Evolutionary conservation across 2,329 filamentous ascomycete genomes (phyloP).

Genomic region (Chrysoporthe puriensis): DNA sequence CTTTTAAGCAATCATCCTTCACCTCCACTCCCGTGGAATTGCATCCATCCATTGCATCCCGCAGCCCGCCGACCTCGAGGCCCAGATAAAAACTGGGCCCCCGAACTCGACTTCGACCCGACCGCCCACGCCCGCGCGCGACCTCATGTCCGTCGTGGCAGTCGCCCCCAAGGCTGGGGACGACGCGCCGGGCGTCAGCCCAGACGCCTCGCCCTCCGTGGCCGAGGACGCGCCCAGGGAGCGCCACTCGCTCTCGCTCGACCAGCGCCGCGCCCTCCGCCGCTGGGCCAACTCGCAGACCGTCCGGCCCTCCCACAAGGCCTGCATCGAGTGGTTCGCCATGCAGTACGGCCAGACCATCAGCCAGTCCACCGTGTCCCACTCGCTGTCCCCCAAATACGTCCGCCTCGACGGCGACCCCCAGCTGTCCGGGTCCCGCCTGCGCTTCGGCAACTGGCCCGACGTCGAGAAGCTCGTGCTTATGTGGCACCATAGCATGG

Average conservation of each 20-base stretch:
- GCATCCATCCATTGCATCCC: conserved; percentile 30
- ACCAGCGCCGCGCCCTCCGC: conserved; percentile 63
- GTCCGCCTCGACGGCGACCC: conserved; percentile 64
- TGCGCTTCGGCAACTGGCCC: conserved; percentile 67
- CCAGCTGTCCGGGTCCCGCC: conserved; percentile 63
- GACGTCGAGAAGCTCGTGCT: conserved; percentile 63
- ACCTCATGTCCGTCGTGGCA: conserved; percentile 25
- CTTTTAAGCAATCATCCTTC: conserved; percentile 26
- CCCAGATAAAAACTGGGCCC: conserved; percentile 24
- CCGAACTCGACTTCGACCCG: not conserved
- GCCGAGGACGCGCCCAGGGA: conserved; percentile 43
- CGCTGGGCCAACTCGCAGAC: conserved; percentile 62
- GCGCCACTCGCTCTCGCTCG: conserved; percentile 63
- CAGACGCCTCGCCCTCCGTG: conserved; percentile 1
- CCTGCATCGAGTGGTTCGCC: conserved; percentile 67
- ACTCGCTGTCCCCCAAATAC: conserved; percentile 65
- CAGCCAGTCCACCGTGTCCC: conserved; percentile 66
- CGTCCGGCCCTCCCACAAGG: conserved; percentile 61
- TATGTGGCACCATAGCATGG: conserved; percentile 58
- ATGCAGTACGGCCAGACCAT: conserved; percentile 62
- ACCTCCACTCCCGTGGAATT: conserved; percentile 23
- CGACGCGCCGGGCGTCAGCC: conserved; percentile 19
- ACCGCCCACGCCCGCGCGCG: not conserved
- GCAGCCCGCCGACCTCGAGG: conserved; percentile 20
- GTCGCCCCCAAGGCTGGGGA: conserved; percentile 23